Percentiles rank a stretch among this genome's conserved stretches.
phyloP scores from a whole-genome alignment of 306 rosid species.

The Cucurbita moschata region DNA sequence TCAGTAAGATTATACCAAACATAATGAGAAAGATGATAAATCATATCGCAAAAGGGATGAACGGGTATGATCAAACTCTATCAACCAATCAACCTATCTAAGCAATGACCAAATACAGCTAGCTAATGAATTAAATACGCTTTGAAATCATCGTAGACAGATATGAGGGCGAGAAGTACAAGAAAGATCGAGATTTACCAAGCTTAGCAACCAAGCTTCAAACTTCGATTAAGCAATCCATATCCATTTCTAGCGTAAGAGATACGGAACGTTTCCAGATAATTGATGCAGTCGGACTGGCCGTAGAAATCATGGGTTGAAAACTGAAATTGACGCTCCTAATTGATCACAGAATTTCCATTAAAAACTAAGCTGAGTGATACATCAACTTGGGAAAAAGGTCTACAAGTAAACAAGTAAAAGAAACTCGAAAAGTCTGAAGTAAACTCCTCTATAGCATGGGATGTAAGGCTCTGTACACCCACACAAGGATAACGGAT shows the following conservation, averaged over 20 bases:
- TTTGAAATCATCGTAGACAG: neutral
- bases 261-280: neutral
- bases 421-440: conserved; percentile 10
- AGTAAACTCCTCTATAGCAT: conserved; percentile 1
- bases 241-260: neutral
- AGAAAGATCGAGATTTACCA: neutral
- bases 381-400: neutral
- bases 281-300: neutral
- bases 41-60: neutral
- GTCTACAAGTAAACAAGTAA: conserved; percentile 6
- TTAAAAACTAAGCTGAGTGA: conserved; percentile 3
- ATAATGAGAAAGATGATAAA: neutral
- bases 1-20: neutral
- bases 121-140: no score
- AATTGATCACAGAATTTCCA: conserved; percentile 1
- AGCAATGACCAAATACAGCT: neutral
- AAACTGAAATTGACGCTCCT: neutral
- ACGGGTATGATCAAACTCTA: neutral
- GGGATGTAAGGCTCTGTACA: conserved; percentile 11
- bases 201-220: neutral
- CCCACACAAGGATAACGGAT: conserved; percentile 21
- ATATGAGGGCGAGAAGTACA: neutral
- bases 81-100: neutral
- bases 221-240: neutral
- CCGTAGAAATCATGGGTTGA: neutral